Evolutionary conservation across 176 grass and related monocot genomes (phyloP), one percentile per base, ranked within the genome.

Genomic region (Cocos nucifera): DNA sequence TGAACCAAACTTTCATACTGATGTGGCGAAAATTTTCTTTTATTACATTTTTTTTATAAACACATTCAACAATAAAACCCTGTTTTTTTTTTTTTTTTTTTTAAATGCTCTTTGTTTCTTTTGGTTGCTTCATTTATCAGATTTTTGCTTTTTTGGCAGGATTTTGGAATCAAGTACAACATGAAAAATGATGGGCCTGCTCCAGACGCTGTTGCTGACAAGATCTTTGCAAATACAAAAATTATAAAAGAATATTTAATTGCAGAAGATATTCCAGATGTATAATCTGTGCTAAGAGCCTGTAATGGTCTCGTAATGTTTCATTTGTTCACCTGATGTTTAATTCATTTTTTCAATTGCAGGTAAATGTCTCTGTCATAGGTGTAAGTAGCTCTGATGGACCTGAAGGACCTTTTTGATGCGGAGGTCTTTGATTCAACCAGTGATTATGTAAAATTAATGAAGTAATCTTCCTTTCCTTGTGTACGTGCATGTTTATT

Each of bases 141-240:
- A 8, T 30, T 22, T 39, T 70, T 75, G 61, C 24, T 48, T 74
- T 48, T 74, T 21, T 21, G 54, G 28, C 67, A 98, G 93, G 93
- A 98, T 67, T 98, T 97, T 49, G 93, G 93, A 57, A 92, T 98
- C 79, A 98, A 98, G 69, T 98, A 98, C 70, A 97, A 97, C 53
- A 85, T 98, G 93, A 87, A 79, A 78, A 98, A 98, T 83, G 87
- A 87, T 65, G 93, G 93, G 22, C 93, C 93, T 76, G 84, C 93
- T 19, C 93, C 93, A 17, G 93, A 98, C 54, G 86, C 79, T 18
- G 79, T 98, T 52, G 92, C 93, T 6, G 87, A 98, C 59, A 86
- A 80, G 66, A 92, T 98, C 23, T 98, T 92, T 72, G 77, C 79
- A 57, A 79, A 98, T 61, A 98, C 93, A 65, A 98, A 50, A 50